Evolutionary conservation across 352 stramenopile genomes (phyloP).

Genomic region (Globisporangium echinulatum): DNA sequence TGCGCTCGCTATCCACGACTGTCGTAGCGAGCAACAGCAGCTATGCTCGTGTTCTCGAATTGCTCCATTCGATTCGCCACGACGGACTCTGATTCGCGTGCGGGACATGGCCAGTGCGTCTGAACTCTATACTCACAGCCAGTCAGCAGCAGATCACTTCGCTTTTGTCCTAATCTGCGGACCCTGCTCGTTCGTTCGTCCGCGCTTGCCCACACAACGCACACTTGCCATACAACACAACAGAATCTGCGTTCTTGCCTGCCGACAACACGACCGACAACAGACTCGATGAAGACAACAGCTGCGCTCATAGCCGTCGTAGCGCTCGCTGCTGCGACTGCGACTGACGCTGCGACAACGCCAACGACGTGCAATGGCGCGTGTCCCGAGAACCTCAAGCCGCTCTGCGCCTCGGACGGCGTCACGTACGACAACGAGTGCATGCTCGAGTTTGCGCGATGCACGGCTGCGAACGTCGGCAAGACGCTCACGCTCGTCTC

Average conservation of each 20-base stretch:
- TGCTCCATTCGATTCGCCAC: too few relatives aligned
- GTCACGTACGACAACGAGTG: constrained; percentile 6
- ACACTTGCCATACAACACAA: background rate
- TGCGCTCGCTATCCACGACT: too few relatives aligned
- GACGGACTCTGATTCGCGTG: too few relatives aligned
- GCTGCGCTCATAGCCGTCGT: background rate
- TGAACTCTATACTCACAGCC: too few relatives aligned
- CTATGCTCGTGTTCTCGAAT: too few relatives aligned
- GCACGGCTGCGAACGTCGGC: constrained; percentile 1
- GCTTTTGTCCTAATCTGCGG: too few relatives aligned
- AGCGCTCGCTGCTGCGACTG: background rate
- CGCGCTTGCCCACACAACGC: background rate
- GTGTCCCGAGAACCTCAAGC: constrained; percentile 13
- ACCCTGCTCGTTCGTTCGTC: background rate
- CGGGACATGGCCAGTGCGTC: too few relatives aligned
- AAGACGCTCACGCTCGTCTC: constrained; percentile 3
- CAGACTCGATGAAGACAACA: constrained; percentile 1
- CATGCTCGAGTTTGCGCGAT: constrained; percentile 2
- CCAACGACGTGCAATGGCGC: constrained; percentile 2
- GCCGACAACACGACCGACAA: background rate
- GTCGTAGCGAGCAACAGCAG: too few relatives aligned
- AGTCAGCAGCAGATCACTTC: too few relatives aligned
- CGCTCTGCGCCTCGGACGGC: constrained; percentile 2
- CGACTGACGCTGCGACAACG: background rate
- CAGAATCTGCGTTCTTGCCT: background rate